A percentile compares a stretch with the other conserved stretches of the same genome.
These are phyloP conservation scores for Oryza officinalis DNA, from an alignment of 176 grass and related monocot genomes.

Conservation along the genomic window DNA sequence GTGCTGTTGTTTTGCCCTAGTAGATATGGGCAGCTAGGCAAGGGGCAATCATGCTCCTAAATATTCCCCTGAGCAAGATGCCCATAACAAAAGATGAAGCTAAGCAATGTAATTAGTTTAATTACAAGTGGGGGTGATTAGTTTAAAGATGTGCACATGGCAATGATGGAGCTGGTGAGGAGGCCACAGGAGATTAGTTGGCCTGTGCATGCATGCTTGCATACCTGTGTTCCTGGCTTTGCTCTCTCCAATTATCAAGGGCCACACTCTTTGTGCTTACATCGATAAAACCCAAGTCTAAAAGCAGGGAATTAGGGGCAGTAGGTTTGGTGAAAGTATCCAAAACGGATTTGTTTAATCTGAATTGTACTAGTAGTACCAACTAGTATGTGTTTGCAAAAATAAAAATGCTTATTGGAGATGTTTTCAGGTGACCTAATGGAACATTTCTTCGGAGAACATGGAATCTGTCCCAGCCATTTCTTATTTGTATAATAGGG, in stretches of 20 bases:
- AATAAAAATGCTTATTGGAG: neutral
- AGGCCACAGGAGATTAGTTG: slow-evolving; percentile 44
- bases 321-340: slow-evolving; percentile 39
- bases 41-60: slow-evolving; percentile 41
- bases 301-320: neutral
- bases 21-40: neutral
- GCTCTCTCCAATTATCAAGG: slow-evolving; percentile 34
- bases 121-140: slow-evolving; percentile 35
- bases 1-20: slow-evolving; percentile 22
- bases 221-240: slow-evolving; percentile 36
- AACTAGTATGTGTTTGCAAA: neutral
- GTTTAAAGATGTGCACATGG: slow-evolving; percentile 41
- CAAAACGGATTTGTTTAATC: neutral
- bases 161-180: slow-evolving; percentile 42
- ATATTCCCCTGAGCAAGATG: slow-evolving; percentile 30
- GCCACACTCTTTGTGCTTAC: slow-evolving; percentile 19
- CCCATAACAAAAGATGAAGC: neutral
- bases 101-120: slow-evolving; percentile 9
- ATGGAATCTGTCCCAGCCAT: neutral
- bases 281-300: neutral
- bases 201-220: neutral
- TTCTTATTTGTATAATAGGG: neutral
- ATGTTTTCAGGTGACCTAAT: neutral
- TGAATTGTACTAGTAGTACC: neutral
- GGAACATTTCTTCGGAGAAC: neutral